Base-by-base conservation (phyloP, 768 basidiomycete genomes). In the Termitomyces titanicus region DNA sequence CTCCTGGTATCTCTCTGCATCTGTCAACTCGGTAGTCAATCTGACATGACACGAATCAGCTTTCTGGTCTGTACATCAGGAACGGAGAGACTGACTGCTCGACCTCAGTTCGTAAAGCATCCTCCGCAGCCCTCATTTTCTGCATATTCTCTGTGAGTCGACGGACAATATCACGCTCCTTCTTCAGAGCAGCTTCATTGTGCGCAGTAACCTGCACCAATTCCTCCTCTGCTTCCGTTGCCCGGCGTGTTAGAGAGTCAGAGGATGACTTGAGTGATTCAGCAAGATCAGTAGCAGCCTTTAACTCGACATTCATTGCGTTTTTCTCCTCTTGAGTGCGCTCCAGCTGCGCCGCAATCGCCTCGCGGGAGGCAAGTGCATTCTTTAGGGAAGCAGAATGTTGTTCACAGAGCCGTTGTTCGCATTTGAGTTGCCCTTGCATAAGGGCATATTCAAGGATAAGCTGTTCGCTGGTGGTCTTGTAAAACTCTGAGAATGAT, bases 1-100 rank as follows among this genome's bases (percentile, higher is more conserved):
- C 47, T 85, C 81, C 67, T 86, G 81, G 69, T 86, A 93, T 18
- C 74, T 76, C 58, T 83, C 83, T 1, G 80, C 79, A 12, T 86
- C 80, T 3, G 76, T 65, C 20, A 93, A 68, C 33, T 89, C 87
- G 5, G 71, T 53, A 4, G 72, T 73, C 49, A 79, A 63, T 55
- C 76, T 80, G 44, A 35, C 52, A 22, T 5, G 31, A 51, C 8
- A 22, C n/a, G 31, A 35, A 31, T 44, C 5, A 59, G 47, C 10
- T 49, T 29, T 12, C 51, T 51, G 9, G 33, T 17, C 8, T 39
- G 27, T 48, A 43, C 42, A 33, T 27, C 34, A 22, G 50, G 35
- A 33, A 52, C 34, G 49, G 51, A 1, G 37, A 15, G 22, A 79
- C 85, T 53, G 60, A 92, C 92, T 76, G 74, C 34, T 85, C 81